Conservation (phyloP, 2,329 filamentous ascomycete genomes). For the Endoconidiophora polonica region DNA sequence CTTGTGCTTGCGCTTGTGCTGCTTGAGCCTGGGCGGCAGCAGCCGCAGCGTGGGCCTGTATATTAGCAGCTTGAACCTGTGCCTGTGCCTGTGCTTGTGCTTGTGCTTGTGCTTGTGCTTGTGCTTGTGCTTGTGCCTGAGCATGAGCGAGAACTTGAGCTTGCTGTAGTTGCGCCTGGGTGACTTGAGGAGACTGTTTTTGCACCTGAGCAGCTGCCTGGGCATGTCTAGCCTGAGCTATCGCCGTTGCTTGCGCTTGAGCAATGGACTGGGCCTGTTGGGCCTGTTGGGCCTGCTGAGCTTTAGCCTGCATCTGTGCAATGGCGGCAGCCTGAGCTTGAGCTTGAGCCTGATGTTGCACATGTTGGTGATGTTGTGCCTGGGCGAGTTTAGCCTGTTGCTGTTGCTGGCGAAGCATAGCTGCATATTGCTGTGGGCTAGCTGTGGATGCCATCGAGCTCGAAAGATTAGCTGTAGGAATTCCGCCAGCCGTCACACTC, state of each 20-base stretch:
- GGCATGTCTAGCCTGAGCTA: slow-evolving; percentile 17
- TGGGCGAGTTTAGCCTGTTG: slow-evolving; percentile 19
- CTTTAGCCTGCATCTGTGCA: slow-evolving; percentile 7
- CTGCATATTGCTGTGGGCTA: slow-evolving; percentile 43
- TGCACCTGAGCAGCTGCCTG: slow-evolving; percentile 18
- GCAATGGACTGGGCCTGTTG: slow-evolving; percentile 7
- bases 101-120: slow-evolving; percentile 11
- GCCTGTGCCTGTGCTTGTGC: slow-evolving; percentile 9
- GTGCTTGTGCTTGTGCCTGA: slow-evolving; percentile 5
- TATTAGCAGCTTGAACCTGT: slow-evolving; percentile 1
- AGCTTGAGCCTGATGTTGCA: slow-evolving; percentile 16
- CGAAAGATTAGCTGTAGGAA: slow-evolving; percentile 30
- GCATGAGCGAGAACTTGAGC: slow-evolving; percentile 17
- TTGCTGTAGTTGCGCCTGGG: slow-evolving; percentile 17
- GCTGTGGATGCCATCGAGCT: slow-evolving; percentile 31
- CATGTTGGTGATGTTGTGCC: slow-evolving; percentile 14
- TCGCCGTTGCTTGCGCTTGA: slow-evolving; percentile 12
- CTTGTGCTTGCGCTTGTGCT: slow-evolving; percentile 10
- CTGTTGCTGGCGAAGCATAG: slow-evolving; percentile 39
- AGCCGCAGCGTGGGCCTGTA: slow-evolving; percentile 13
- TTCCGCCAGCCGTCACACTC: slow-evolving; percentile 36
- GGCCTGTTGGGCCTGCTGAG: slow-evolving; percentile 8
- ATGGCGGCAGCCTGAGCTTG: slow-evolving; percentile 17
- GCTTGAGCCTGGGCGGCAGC: slow-evolving; percentile 10
- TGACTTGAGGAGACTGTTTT: slow-evolving; percentile 10